These are phyloP conservation scores for Entomortierella lignicola DNA, from an alignment of 192 early-diverging fungal genomes.

Conservation along the genomic window DNA sequence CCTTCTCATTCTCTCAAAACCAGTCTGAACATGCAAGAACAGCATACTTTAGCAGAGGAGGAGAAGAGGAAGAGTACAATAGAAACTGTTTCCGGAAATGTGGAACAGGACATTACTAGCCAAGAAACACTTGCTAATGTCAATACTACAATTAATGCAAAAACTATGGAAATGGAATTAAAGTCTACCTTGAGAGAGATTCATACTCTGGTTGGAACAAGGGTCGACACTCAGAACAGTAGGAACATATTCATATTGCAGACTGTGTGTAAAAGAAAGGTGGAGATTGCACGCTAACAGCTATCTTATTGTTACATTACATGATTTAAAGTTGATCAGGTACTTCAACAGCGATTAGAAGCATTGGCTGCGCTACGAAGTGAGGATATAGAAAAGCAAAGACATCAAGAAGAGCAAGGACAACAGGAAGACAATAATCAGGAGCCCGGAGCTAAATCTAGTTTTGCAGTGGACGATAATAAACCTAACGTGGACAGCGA, in stretches of 20 bases:
- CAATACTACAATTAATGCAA: background rate
- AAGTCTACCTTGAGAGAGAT: constrained; percentile 25
- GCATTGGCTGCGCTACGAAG: background rate
- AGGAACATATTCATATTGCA: background rate
- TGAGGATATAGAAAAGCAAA: background rate
- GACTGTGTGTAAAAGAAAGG: background rate
- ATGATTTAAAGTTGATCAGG: constrained; percentile 14
- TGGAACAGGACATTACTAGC: background rate
- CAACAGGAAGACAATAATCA: background rate
- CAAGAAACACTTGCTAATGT: background rate
- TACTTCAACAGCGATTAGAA: constrained; percentile 18
- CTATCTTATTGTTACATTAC: too few species aligned
- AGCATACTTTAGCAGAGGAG: background rate
- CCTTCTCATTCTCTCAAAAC: background rate
- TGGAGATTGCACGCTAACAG: too few species aligned
- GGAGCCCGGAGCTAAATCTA: background rate
- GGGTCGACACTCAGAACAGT: constrained; percentile 38
- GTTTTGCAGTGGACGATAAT: too few species aligned
- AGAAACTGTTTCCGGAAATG: background rate
- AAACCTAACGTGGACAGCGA: too few species aligned
- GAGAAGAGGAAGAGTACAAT: background rate
- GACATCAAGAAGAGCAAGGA: background rate
- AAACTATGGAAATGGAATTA: constrained; percentile 9
- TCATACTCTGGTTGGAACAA: constrained; percentile 26
- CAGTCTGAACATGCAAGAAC: background rate